These are phyloP conservation scores for Dryas alaskensis DNA, from an alignment of 306 rosid species.

Conservation along the genomic window DNA sequence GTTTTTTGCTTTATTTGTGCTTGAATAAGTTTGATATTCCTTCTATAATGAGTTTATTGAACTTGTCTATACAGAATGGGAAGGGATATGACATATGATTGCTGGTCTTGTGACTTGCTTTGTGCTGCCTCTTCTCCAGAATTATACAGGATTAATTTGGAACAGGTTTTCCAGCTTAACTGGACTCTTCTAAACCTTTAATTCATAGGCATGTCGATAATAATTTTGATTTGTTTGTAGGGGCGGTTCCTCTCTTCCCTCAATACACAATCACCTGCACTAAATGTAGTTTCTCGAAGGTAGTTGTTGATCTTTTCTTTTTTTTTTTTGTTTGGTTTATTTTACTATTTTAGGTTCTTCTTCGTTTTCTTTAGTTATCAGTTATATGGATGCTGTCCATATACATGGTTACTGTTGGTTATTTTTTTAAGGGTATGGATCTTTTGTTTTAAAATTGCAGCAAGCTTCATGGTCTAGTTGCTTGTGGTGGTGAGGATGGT, in stretches of 20 bases:
- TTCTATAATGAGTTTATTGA: background rate
- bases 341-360: conserved; percentile 21
- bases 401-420: conserved; percentile 7
- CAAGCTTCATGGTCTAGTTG: conserved; percentile 85
- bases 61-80: conserved; percentile 66
- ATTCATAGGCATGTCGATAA: background rate
- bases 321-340: background rate
- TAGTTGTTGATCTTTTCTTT: conserved; percentile 28
- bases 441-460: conserved; percentile 46
- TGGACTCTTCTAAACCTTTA: conserved; percentile 13
- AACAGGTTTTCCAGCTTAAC: conserved; percentile 56
- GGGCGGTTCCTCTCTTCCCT: conserved; percentile 86
- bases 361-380: conserved; percentile 27
- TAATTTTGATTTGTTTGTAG: conserved; percentile 36
- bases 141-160: conserved; percentile 81
- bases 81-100: conserved; percentile 71
- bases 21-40: background rate
- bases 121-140: conserved; percentile 98
- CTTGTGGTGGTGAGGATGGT: conserved; percentile 97
- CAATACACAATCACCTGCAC: conserved; percentile 72
- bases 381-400: conserved; percentile 4
- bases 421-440: conserved; percentile 21
- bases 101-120: conserved; percentile 94
- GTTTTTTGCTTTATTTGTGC: background rate
- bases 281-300: conserved; percentile 93